phyloP scores from a whole-genome alignment of 1,139 yeast genomes.

The Debaryomyces coudertii region DNA sequence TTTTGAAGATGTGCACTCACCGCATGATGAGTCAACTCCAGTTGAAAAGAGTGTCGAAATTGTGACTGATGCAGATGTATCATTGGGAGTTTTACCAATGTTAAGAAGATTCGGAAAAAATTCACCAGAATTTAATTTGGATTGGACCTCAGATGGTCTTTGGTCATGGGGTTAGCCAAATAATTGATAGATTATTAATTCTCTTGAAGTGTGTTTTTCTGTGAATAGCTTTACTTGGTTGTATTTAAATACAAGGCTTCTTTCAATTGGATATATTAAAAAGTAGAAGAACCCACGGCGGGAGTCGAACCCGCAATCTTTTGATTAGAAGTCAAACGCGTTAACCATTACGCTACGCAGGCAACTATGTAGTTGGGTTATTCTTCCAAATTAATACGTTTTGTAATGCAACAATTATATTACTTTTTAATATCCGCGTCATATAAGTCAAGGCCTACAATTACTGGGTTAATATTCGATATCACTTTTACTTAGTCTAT shows the following conservation, averaged over 20 bases:
- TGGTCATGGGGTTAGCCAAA: slow-evolving; percentile 29
- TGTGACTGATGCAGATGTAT: slow-evolving; percentile 26
- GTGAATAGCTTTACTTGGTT: too few species aligned
- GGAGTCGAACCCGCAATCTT: slow-evolving; percentile 40
- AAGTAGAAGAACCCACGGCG: slow-evolving; percentile 29
- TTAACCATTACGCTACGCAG: slow-evolving; percentile 37
- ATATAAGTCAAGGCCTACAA: neutral
- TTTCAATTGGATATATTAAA: neutral
- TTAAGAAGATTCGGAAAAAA: slow-evolving; percentile 35
- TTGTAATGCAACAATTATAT: too few species aligned
- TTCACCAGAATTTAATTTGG: slow-evolving; percentile 36
- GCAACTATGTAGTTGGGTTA: slow-evolving; percentile 13
- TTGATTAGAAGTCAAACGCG: slow-evolving; percentile 39
- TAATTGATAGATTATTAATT: neutral
- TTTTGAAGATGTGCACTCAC: slow-evolving; percentile 17
- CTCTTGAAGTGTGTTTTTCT: too few species aligned
- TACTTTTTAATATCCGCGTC: too few species aligned
- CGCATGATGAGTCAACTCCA: slow-evolving; percentile 14
- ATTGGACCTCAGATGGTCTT: slow-evolving; percentile 42
- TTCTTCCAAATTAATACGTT: neutral
- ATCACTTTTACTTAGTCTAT: neutral
- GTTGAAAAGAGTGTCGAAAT: slow-evolving; percentile 25
- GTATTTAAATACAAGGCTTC: neutral
- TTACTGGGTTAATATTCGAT: too few species aligned
- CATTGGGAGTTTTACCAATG: slow-evolving; percentile 37